These are phyloP conservation scores for Coemansia sp. DNA, from an alignment of 192 early-diverging fungal species.

Conservation along the genomic window DNA sequence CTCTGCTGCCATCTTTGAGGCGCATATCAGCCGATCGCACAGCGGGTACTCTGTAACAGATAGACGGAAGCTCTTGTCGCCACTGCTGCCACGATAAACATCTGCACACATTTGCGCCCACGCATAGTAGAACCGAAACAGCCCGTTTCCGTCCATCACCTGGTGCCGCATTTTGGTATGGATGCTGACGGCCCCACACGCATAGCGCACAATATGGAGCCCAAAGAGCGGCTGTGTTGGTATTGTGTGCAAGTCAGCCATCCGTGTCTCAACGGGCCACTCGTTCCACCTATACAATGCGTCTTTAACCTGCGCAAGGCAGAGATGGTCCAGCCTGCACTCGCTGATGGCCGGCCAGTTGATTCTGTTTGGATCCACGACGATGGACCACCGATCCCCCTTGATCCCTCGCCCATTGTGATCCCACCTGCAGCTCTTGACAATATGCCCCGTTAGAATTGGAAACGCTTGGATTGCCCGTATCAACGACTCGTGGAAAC, in stretches of 20 bases:
- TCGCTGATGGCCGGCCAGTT: slow-evolving; percentile 45
- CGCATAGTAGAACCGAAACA: slow-evolving; percentile 26
- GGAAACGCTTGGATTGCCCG: slow-evolving; percentile 29
- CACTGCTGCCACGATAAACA: neutral
- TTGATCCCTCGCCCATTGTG: neutral
- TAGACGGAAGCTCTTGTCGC: neutral
- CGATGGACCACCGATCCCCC: slow-evolving; percentile 10
- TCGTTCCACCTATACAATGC: slow-evolving; percentile 12
- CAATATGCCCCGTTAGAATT: slow-evolving; percentile 17
- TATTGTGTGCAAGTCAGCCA: slow-evolving; percentile 10
- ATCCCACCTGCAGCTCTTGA: neutral
- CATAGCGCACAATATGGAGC: slow-evolving; percentile 30
- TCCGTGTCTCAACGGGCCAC: slow-evolving; percentile 20
- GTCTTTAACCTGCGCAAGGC: slow-evolving; percentile 7
- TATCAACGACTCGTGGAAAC: slow-evolving; percentile 15
- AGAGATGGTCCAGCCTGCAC: neutral
- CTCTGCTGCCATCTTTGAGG: neutral
- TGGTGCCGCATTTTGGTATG: slow-evolving; percentile 42
- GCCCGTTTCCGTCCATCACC: slow-evolving; percentile 28
- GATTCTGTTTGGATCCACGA: slow-evolving; percentile 19
- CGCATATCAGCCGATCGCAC: slow-evolving; percentile 7
- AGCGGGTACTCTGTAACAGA: neutral
- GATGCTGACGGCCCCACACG: slow-evolving; percentile 34
- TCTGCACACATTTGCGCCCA: slow-evolving; percentile 25
- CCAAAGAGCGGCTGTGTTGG: slow-evolving; percentile 23